Conservation (phyloP, 495 filamentous ascomycete species). For the Pseudevernia furfuracea region DNA sequence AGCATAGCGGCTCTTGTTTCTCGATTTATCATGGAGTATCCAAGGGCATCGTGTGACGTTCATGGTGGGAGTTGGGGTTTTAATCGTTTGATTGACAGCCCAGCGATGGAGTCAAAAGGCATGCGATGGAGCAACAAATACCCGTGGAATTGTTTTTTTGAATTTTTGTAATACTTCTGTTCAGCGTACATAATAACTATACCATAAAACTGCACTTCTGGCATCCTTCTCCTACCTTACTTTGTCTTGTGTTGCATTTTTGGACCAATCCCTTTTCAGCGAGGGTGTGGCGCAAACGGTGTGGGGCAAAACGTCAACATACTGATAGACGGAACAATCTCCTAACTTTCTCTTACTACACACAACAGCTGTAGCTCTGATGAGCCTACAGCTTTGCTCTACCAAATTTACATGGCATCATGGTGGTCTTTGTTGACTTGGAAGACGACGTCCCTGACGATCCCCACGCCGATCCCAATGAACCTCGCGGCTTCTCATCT, state of each 20-base stretch:
- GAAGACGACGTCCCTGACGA: conserved; percentile 41
- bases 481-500: conserved; percentile 23
- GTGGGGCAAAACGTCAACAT: conserved; percentile 10
- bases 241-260: background rate
- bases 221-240: background rate
- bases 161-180: background rate
- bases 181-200: background rate
- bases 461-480: conserved; percentile 33
- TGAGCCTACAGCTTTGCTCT: conserved; percentile 23
- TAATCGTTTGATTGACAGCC: background rate
- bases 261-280: background rate
- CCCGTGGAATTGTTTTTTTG: background rate
- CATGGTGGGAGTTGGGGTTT: background rate
- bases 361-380: conserved; percentile 21
- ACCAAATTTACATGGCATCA: conserved; percentile 31
- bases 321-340: background rate
- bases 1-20: conserved; percentile 3
- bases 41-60: background rate
- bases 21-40: background rate
- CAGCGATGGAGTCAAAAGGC: conserved; percentile 1
- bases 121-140: background rate
- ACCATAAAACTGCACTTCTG: background rate
- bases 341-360: background rate
- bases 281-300: conserved; percentile 3
- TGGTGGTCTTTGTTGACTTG: conserved; percentile 61